Conservation (phyloP, 345 rosid species). For the Rhodamnia argentea region DNA sequence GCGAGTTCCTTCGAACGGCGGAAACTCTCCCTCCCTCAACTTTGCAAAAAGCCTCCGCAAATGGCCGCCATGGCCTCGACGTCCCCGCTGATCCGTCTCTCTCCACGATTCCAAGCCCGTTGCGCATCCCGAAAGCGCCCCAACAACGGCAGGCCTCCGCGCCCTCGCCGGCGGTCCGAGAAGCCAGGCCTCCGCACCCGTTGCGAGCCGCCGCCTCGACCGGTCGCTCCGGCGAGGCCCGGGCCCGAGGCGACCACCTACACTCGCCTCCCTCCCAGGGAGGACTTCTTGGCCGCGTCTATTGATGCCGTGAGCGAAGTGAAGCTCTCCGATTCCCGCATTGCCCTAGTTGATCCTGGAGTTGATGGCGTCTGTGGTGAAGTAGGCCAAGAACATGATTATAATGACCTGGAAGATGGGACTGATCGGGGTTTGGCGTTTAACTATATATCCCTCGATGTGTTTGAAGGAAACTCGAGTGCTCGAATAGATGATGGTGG, state of each 20-base stretch:
- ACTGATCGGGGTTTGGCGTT: slow-evolving; percentile 13
- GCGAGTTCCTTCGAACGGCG: too few relatives aligned
- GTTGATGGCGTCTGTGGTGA: slow-evolving; percentile 4
- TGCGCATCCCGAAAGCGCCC: slow-evolving; percentile 19
- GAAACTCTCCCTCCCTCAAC: neutral
- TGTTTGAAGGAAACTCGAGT: slow-evolving; percentile 32
- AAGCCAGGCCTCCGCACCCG: slow-evolving; percentile 19
- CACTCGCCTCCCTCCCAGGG: slow-evolving; percentile 77
- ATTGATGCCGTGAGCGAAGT: slow-evolving; percentile 21
- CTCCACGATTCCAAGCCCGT: slow-evolving; percentile 45
- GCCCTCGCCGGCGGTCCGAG: slow-evolving; percentile 4
- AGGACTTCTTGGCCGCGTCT: slow-evolving; percentile 30
- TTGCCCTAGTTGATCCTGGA: slow-evolving; percentile 17
- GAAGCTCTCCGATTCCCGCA: slow-evolving; percentile 42
- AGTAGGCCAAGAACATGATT: slow-evolving; percentile 20
- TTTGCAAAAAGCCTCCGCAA: neutral
- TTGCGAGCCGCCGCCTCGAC: slow-evolving; percentile 19
- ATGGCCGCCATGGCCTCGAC: neutral
- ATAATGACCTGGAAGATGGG: slow-evolving; percentile 4
- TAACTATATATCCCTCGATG: slow-evolving; percentile 26
- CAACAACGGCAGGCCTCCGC: slow-evolving; percentile 2
- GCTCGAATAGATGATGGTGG: slow-evolving; percentile 19
- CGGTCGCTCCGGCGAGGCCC: slow-evolving; percentile 9
- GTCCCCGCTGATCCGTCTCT: slow-evolving; percentile 8
- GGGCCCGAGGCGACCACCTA: slow-evolving; percentile 76